A percentile compares a stretch with the other conserved stretches of the same genome.
Conservation (phyloP, 148 eudicot genomes). For the Fagopyrum tataricum region DNA sequence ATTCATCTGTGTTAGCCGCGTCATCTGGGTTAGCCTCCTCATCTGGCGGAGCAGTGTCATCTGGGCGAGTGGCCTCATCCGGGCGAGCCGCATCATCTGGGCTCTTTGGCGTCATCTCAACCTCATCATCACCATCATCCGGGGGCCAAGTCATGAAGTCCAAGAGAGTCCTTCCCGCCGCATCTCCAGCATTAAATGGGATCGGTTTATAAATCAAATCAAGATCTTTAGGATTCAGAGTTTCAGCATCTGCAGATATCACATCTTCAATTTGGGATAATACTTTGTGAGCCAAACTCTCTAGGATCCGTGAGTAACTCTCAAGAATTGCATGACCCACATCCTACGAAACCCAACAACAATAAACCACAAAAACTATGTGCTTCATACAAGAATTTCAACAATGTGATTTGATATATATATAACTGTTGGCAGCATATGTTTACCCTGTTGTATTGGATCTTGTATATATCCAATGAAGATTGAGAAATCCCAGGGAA, state of each 20-base stretch:
- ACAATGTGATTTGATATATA: too few species aligned
- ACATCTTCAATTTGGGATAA: slow-evolving; percentile 16
- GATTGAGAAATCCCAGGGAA: slow-evolving; percentile 18
- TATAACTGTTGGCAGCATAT: too few species aligned
- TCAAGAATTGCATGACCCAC: slow-evolving; percentile 25
- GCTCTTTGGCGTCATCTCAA: background rate
- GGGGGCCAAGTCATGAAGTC: slow-evolving; percentile 13
- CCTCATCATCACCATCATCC: background rate
- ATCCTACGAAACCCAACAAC: slow-evolving; percentile 26
- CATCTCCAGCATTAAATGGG: background rate
- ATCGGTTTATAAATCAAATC: background rate
- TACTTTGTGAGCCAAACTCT: slow-evolving; percentile 14
- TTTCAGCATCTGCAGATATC: background rate
- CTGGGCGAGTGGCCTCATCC: background rate
- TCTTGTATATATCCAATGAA: slow-evolving; percentile 14
- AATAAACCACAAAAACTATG: too few species aligned
- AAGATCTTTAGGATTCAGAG: background rate
- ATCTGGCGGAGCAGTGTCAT: background rate
- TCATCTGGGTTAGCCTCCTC: background rate
- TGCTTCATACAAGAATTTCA: too few species aligned
- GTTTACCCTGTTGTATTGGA: slow-evolving; percentile 15
- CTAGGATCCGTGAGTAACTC: slow-evolving; percentile 20
- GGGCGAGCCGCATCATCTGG: background rate
- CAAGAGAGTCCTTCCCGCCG: background rate
- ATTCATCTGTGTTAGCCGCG: background rate